phyloP scores from a whole-genome alignment of 1,139 yeast genomes.

The Scheffersomyces stambukii region DNA sequence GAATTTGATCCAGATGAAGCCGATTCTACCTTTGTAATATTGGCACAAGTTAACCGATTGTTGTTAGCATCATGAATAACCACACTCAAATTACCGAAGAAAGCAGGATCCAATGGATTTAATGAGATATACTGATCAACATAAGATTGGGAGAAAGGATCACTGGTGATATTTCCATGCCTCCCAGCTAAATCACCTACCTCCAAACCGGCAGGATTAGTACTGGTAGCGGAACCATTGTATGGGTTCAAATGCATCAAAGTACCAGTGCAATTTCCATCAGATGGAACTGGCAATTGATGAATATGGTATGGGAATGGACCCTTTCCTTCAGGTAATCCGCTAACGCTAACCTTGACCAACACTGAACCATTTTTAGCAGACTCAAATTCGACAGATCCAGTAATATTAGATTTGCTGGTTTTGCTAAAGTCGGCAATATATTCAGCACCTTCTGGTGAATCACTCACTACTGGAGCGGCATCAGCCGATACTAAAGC shows the following conservation, averaged over 20 bases:
- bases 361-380: constrained; percentile 29
- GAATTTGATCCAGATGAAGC: constrained; percentile 3
- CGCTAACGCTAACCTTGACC: constrained; percentile 27
- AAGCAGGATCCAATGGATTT: constrained; percentile 30
- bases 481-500: constrained; percentile 13
- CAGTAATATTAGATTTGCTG: constrained; percentile 13
- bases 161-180: constrained; percentile 31
- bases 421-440: constrained; percentile 13
- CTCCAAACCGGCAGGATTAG: constrained; percentile 23
- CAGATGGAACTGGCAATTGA: constrained; percentile 31
- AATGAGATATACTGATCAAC: constrained; percentile 37
- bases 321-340: constrained; percentile 35
- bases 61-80: constrained; percentile 33
- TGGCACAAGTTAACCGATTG: constrained; percentile 39
- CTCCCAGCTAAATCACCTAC: constrained; percentile 43
- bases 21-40: constrained; percentile 18
- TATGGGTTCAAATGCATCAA: constrained; percentile 37
- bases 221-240: constrained; percentile 26
- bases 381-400: constrained; percentile 28
- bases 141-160: constrained; percentile 21
- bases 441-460: constrained; percentile 14
- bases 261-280: constrained; percentile 40
- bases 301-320: constrained; percentile 44
- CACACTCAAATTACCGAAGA: constrained; percentile 33
- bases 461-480: constrained; percentile 18